A percentile compares a stretch with the other conserved stretches of the same genome.
phyloP scores from a whole-genome alignment of 805 yeast genomes.

The Suhomyces pyralidae region DNA sequence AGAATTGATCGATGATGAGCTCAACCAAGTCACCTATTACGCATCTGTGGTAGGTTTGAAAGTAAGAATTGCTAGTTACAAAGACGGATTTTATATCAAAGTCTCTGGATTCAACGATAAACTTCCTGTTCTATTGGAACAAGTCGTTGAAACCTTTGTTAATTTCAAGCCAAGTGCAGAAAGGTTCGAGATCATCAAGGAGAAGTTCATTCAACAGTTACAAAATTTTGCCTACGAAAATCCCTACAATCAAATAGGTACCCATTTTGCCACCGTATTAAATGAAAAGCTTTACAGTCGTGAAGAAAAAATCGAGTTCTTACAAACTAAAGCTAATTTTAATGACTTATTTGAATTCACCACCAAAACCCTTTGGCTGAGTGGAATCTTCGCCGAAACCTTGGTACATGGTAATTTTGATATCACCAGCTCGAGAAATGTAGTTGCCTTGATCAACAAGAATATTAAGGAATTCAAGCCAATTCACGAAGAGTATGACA shows the following conservation, averaged over 20 bases:
- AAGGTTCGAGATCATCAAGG: conserved; percentile 67
- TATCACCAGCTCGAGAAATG: conserved; percentile 50
- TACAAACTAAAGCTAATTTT: conserved; percentile 40
- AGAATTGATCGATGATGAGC: conserved; percentile 70
- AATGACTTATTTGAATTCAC: conserved; percentile 51
- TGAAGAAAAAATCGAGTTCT: conserved; percentile 55
- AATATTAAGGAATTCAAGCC: not conserved
- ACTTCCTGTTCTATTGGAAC: conserved; percentile 56
- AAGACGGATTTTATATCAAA: conserved; percentile 68
- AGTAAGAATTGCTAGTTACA: conserved; percentile 53
- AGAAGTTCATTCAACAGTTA: conserved; percentile 57
- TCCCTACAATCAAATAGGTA: conserved; percentile 75
- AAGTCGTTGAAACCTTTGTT: conserved; percentile 54
- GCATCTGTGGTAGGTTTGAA: conserved; percentile 80
- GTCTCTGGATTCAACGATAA: conserved; percentile 85
- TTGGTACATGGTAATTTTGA: conserved; percentile 71
- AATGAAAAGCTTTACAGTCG: conserved; percentile 69
- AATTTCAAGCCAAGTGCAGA: conserved; percentile 49
- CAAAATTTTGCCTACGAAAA: conserved; percentile 67
- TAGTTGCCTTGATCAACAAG: conserved; percentile 40
- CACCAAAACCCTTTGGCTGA: conserved; percentile 43
- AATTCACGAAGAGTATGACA: conserved; percentile 32
- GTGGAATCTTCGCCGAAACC: conserved; percentile 66
- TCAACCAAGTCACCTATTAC: conserved; percentile 75
- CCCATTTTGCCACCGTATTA: conserved; percentile 58